These are phyloP conservation scores for Ogataea dorogensis DNA, from an alignment of 805 yeast genomes.

Conservation along the genomic window DNA sequence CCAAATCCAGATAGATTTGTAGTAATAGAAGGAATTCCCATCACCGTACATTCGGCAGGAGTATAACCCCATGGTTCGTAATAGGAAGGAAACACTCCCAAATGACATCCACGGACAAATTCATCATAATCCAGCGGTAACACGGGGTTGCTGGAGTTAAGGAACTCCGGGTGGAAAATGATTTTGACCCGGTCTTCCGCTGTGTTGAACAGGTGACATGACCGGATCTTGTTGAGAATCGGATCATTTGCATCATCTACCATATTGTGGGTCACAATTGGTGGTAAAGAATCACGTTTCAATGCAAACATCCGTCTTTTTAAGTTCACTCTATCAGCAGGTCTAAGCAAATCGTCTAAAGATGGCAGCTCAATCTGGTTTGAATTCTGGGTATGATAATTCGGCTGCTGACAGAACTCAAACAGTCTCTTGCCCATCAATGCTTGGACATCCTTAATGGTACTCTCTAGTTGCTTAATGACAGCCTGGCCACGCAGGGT, in stretches of 20 bases:
- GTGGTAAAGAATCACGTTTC: slow-evolving; percentile 86
- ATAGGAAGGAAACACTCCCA: slow-evolving; percentile 97
- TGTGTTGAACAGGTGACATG: slow-evolving; percentile 86
- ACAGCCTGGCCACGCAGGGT: slow-evolving; percentile 96
- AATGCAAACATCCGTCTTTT: slow-evolving; percentile 92
- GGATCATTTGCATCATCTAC: slow-evolving; percentile 90
- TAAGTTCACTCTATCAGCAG: slow-evolving; percentile 83
- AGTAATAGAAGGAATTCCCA: slow-evolving; percentile 98
- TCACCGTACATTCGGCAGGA: slow-evolving; percentile 98
- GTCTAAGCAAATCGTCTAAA: slow-evolving; percentile 80
- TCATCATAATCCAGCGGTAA: slow-evolving; percentile 93
- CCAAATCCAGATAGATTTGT: slow-evolving; percentile 97
- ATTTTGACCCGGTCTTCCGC: slow-evolving; percentile 91
- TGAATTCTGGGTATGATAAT: slow-evolving; percentile 42
- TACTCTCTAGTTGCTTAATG: slow-evolving; percentile 81
- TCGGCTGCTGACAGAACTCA: slow-evolving; percentile 68
- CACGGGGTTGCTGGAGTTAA: slow-evolving; percentile 92
- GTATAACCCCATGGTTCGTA: slow-evolving; percentile 99
- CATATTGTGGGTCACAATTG: slow-evolving; percentile 97
- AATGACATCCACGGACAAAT: slow-evolving; percentile 95
- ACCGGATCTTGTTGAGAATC: slow-evolving; percentile 83
- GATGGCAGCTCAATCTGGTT: slow-evolving; percentile 50
- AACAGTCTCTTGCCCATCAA: slow-evolving; percentile 83
- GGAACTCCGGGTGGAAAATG: slow-evolving; percentile 95
- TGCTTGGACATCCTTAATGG: slow-evolving; percentile 84